phyloP scores from a whole-genome alignment of 1,284 basidiomycete genomes.

The Cerrena zonata region DNA sequence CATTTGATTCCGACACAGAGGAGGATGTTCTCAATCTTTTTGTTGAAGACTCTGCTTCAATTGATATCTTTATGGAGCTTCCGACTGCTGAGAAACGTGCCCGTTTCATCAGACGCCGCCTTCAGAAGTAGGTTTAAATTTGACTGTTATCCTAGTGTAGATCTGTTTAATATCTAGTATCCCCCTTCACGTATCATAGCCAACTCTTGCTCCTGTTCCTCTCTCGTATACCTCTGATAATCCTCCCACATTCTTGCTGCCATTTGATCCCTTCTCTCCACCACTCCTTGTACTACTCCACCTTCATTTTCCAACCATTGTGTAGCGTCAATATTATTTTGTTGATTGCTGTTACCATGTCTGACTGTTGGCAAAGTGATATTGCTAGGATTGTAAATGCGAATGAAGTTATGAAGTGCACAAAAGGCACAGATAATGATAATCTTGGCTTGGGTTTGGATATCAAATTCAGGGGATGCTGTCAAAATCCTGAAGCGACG shows the following conservation, averaged over 20 bases:
- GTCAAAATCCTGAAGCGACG: conserved; percentile 9
- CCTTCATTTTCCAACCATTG: conserved; percentile 6
- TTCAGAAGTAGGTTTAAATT: conserved; percentile 12
- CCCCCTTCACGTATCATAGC: too few species aligned
- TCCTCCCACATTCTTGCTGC: conserved; percentile 28
- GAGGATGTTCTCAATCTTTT: too few species aligned
- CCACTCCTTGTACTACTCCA: conserved; percentile 16
- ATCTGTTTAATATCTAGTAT: too few species aligned
- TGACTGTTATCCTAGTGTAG: too few species aligned
- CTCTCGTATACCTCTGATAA: too few species aligned
- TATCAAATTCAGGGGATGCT: conserved; percentile 13
- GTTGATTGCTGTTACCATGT: too few species aligned
- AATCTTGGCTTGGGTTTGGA: conserved; percentile 18
- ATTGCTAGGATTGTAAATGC: conserved; percentile 16
- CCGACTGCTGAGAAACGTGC: too few species aligned
- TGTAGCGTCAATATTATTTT: not conserved
- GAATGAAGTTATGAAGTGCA: conserved; percentile 24
- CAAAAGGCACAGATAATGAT: conserved; percentile 15
- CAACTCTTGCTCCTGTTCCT: too few species aligned
- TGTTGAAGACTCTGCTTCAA: too few species aligned
- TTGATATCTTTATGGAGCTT: too few species aligned
- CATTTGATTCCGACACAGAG: too few species aligned
- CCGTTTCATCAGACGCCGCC: not conserved
- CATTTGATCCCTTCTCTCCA: conserved; percentile 21
- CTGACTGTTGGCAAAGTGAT: conserved; percentile 8